These are phyloP conservation scores for Endotrypanum monterogeii DNA, from an alignment of 208 protist species.

Conservation along the genomic window DNA sequence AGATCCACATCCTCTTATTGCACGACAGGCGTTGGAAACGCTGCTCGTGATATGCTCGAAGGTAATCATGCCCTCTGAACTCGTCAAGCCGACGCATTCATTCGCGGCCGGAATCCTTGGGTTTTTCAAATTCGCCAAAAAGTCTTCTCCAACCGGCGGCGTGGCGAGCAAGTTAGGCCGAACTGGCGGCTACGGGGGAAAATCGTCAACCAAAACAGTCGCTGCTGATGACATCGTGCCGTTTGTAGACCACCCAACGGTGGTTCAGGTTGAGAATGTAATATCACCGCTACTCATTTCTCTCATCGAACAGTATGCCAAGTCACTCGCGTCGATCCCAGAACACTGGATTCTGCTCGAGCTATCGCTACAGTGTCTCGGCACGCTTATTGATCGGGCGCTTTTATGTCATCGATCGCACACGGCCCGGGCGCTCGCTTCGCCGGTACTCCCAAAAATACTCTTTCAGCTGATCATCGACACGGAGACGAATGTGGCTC, in stretches of 20 bases:
- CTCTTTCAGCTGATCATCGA: constrained; percentile 68
- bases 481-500: constrained; percentile 59
- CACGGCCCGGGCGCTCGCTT: constrained; percentile 62
- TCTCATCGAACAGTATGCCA: constrained; percentile 60
- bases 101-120: constrained; percentile 35
- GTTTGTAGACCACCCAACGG: constrained; percentile 53
- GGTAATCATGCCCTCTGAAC: constrained; percentile 74
- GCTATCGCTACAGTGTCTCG: constrained; percentile 69
- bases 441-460: constrained; percentile 45
- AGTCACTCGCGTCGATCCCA: constrained; percentile 43
- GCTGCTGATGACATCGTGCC: constrained; percentile 27
- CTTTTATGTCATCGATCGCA: constrained; percentile 69
- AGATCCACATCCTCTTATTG: constrained; percentile 54
- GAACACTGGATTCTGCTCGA: constrained; percentile 81
- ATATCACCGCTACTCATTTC: constrained; percentile 71
- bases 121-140: constrained; percentile 52
- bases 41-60: constrained; percentile 73
- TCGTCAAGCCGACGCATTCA: constrained; percentile 36
- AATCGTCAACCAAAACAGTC: not conserved
- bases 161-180: constrained; percentile 10
- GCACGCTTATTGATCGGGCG: constrained; percentile 72
- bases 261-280: constrained; percentile 70
- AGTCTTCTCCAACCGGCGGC: constrained; percentile 8
- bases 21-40: constrained; percentile 76
- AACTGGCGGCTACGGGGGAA: not conserved